Evolutionary conservation across 225 moss, liverwort and hornwort genomes (phyloP).

Genomic region (Sphagnum contortum): DNA sequence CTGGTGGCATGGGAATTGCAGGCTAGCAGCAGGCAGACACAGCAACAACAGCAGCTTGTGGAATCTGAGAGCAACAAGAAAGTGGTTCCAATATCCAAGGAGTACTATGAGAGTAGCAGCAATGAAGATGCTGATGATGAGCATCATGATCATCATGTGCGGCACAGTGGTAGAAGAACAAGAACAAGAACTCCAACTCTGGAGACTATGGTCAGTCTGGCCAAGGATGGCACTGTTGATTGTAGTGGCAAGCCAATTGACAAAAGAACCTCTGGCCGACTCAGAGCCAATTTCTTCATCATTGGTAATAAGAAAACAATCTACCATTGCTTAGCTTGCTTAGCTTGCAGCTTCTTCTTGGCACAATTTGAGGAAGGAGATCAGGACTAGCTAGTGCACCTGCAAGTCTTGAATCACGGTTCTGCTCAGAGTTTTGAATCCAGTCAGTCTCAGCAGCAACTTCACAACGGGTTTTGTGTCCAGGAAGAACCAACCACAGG

Average conservation of each 20-base stretch:
- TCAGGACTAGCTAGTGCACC: too few relatives aligned
- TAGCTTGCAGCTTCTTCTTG: neutral
- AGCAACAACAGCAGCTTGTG: constrained; percentile 1
- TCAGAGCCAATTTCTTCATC: constrained; percentile 22
- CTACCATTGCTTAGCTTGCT: neutral
- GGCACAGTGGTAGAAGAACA: too few relatives aligned
- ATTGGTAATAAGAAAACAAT: constrained; percentile 9
- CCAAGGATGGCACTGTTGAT: constrained; percentile 19
- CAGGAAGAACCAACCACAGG: too few relatives aligned
- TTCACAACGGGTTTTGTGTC: too few relatives aligned
- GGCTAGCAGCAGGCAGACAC: constrained; percentile 2
- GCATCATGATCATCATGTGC: too few relatives aligned
- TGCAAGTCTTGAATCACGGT: too few relatives aligned
- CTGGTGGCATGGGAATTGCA: too few relatives aligned
- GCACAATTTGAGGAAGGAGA: too few relatives aligned
- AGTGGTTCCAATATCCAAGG: constrained; percentile 13
- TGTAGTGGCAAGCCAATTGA: constrained; percentile 7
- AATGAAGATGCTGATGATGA: too few relatives aligned
- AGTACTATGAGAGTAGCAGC: neutral
- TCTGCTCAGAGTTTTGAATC: too few relatives aligned
- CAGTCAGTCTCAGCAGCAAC: too few relatives aligned
- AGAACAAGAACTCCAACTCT: neutral
- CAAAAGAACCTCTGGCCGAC: constrained; percentile 18
- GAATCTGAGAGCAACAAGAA: constrained; percentile 13
- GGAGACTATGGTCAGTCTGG: constrained; percentile 3